phyloP scores from a whole-genome alignment of 108 stramenopile genomes.

The Stephanodiscus minutulus region DNA sequence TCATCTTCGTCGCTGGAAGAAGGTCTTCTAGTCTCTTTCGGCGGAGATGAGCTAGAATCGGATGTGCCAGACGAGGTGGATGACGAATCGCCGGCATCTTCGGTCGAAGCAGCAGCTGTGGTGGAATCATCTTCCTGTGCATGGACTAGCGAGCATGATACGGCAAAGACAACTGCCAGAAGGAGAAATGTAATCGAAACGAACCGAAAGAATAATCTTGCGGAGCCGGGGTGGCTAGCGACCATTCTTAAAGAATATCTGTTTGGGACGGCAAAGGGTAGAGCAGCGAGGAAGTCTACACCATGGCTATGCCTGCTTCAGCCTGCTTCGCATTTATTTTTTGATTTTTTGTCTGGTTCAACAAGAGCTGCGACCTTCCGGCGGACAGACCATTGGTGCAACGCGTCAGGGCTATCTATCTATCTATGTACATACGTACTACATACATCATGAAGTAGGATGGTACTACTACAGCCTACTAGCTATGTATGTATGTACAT shows the following conservation, averaged over 20 bases:
- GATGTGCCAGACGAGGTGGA: conserved; percentile 7
- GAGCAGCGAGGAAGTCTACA: too few species aligned
- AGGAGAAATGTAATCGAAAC: background rate
- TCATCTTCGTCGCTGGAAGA: conserved; percentile 38
- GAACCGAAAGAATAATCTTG: conserved; percentile 4
- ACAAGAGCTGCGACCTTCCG: too few species aligned
- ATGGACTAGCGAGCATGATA: conserved; percentile 2
- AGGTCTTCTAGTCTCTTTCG: background rate
- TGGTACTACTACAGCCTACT: too few species aligned
- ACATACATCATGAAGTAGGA: too few species aligned
- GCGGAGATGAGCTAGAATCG: background rate
- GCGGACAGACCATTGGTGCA: too few species aligned
- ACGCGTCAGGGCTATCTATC: too few species aligned
- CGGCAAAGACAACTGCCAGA: conserved; percentile 4
- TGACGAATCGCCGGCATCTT: conserved; percentile 1
- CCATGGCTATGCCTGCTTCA: too few species aligned
- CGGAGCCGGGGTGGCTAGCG: background rate
- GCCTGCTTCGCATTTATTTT: too few species aligned
- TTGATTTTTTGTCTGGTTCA: too few species aligned
- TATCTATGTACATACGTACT: too few species aligned
- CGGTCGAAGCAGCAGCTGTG: background rate
- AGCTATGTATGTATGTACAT: too few species aligned
- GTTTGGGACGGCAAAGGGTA: background rate
- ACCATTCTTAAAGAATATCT: background rate
- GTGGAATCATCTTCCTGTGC: conserved; percentile 9